phyloP scores from a whole-genome alignment of 805 yeast species.

The Ogataea kodamae region DNA sequence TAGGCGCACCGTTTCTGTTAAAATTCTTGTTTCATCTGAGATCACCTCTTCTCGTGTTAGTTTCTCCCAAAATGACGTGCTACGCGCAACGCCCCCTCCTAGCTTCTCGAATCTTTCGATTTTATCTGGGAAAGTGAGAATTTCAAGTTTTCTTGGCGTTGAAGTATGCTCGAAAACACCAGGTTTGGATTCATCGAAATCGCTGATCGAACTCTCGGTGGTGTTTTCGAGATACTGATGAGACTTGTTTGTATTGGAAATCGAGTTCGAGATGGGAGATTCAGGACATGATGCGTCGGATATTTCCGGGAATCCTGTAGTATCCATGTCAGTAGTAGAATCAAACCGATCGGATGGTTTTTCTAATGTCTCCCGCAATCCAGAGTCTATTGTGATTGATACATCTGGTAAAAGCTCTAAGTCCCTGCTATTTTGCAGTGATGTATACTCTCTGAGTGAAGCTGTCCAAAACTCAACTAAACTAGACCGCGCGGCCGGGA shows the following conservation, averaged over 20 bases:
- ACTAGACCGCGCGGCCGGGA: slow-evolving; percentile 21
- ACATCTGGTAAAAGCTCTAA: slow-evolving; percentile 9
- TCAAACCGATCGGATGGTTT: slow-evolving; percentile 11
- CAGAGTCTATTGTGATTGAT: slow-evolving; percentile 26
- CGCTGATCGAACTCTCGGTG: slow-evolving; percentile 4
- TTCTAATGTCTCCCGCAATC: slow-evolving; percentile 22
- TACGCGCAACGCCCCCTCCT: slow-evolving; percentile 24
- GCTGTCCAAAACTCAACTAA: slow-evolving; percentile 27
- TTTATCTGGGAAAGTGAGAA: slow-evolving; percentile 24
- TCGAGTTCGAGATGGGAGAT: slow-evolving; percentile 1
- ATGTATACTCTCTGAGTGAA: slow-evolving; percentile 24
- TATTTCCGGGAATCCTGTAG: not conserved
- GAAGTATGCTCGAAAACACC: slow-evolving; percentile 10
- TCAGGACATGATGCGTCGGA: not conserved
- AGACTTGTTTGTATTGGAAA: slow-evolving; percentile 6
- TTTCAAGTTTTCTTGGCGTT: slow-evolving; percentile 7
- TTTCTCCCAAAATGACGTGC: slow-evolving; percentile 13
- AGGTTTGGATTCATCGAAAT: slow-evolving; percentile 5
- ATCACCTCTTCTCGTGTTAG: slow-evolving; percentile 5
- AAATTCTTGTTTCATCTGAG: slow-evolving; percentile 2
- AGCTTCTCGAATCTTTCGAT: slow-evolving; percentile 30
- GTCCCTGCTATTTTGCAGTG: slow-evolving; percentile 17
- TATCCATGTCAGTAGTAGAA: slow-evolving; percentile 1
- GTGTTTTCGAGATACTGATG: slow-evolving; percentile 10
- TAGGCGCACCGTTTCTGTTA: slow-evolving; percentile 3